A percentile compares a stretch with the other conserved stretches of the same genome.
phyloP scores from a whole-genome alignment of 1,284 basidiomycete genomes.

The Cutaneotrichosporon mucoides region DNA sequence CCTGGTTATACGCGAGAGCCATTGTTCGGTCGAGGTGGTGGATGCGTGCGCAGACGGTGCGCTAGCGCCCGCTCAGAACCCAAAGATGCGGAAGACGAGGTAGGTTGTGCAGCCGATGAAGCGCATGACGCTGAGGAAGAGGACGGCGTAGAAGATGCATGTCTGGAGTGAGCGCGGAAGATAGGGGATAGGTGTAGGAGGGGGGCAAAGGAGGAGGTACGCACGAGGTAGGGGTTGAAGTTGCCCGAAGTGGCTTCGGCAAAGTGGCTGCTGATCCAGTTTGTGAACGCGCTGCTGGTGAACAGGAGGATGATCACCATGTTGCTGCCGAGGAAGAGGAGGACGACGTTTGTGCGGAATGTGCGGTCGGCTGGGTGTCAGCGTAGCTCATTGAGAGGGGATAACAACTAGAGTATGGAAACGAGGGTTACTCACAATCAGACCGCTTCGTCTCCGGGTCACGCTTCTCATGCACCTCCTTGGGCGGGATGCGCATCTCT shows the following conservation, averaged over 20 bases:
- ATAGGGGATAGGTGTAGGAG: too few relatives aligned
- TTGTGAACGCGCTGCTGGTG: slow-evolving; percentile 68
- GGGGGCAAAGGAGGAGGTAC: slow-evolving; percentile 6
- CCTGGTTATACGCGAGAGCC: too few relatives aligned
- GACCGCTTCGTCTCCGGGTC: slow-evolving; percentile 81
- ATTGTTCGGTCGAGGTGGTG: background rate
- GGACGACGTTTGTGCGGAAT: slow-evolving; percentile 67
- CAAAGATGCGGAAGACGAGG: slow-evolving; percentile 62
- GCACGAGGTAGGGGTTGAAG: slow-evolving; percentile 75
- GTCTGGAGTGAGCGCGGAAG: slow-evolving; percentile 35
- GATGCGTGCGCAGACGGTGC: background rate
- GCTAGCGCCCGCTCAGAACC: slow-evolving; percentile 3
- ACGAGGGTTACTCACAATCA: slow-evolving; percentile 52
- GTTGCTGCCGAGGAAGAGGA: slow-evolving; percentile 79
- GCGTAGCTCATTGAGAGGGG: background rate
- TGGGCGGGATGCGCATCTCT: slow-evolving; percentile 56
- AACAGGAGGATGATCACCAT: slow-evolving; percentile 79
- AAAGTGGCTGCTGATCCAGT: slow-evolving; percentile 41
- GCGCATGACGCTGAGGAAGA: slow-evolving; percentile 70
- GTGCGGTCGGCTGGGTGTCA: slow-evolving; percentile 8
- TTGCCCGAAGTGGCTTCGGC: slow-evolving; percentile 52
- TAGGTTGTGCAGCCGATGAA: slow-evolving; percentile 73
- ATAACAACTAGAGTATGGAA: too few relatives aligned
- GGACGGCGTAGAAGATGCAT: slow-evolving; percentile 76
- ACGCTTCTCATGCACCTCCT: slow-evolving; percentile 70